Base-by-base conservation (phyloP, 768 basidiomycete genomes). In the Amanita thiersii region DNA sequence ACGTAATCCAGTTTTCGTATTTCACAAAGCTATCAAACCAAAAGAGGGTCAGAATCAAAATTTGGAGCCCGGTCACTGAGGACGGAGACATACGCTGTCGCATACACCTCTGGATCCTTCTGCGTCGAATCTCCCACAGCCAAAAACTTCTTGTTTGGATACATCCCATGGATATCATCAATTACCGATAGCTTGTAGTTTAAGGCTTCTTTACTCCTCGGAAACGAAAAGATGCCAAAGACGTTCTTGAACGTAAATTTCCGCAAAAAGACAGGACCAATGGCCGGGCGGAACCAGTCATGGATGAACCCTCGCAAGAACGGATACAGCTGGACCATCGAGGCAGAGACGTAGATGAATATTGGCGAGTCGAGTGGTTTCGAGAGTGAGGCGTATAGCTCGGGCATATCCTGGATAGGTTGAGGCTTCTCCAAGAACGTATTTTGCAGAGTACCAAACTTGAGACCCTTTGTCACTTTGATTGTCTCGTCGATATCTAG, bases 31-130 rank as follows among this genome's bases (percentile, higher is more conserved):
- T 68, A 17, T 3, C 8, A 2, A 14, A n/a, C n/a, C 9, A 30
- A 9, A 30, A 14, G 14, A 9, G 14, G 14, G 9, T 30, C 9
- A 30, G 29, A 9, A 30, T 30, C 9, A 30, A 30, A 30, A 30
- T 14, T 14, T 9, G n/a, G 29, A 9, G 9, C 23, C 17, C 14
- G 17, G 24, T 29, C 20, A n/a, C 40, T 26, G 6, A 30, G 29
- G 11, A 24, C 25, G 12, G 36, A 2, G 32, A 60, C 64, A 51
- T 39, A 69, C 66, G 61, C 60, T 46, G 56, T 58, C 29, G 53
- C 68, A 50, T 70, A 70, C 6, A 59, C 62, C 48, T 70, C 68
- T 2, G 68, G 66, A 43, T 70, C 68, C 48, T 60, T 63, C 48
- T 70, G 60, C 6, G 66, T 68, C 8, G 68, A 70, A 49, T 70